phyloP scores from a whole-genome alignment of 73 alveolate genomes.

The Effrenium voratum region DNA sequence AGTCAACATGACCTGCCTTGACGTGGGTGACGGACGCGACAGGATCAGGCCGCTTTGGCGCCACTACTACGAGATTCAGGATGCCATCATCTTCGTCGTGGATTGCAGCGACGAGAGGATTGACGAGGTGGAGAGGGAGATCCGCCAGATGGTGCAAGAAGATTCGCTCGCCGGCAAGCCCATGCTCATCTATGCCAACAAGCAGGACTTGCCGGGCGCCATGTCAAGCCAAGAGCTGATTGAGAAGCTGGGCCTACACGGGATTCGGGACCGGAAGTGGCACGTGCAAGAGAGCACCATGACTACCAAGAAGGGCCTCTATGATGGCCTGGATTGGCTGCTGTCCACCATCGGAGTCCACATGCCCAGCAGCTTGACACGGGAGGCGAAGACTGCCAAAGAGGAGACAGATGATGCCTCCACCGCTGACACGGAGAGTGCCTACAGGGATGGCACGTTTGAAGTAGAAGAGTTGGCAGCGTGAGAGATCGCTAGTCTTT shows the following conservation, averaged over 20 bases:
- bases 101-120: too few species aligned
- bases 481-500: too few species aligned
- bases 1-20: slow-evolving; percentile 94
- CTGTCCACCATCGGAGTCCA: not conserved
- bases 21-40: slow-evolving; percentile 97
- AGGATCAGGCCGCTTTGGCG: slow-evolving; percentile 96
- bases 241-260: slow-evolving; percentile 94
- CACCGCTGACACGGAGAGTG: slow-evolving; percentile 17
- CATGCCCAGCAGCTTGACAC: not conserved
- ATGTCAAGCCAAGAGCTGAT: slow-evolving; percentile 97
- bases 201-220: slow-evolving; percentile 85
- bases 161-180: not conserved
- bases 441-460: too few species aligned
- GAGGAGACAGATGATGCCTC: not conserved
- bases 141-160: not conserved
- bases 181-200: not conserved
- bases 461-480: too few species aligned
- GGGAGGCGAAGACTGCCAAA: not conserved
- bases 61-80: slow-evolving; percentile 96
- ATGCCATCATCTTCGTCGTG: slow-evolving; percentile 96
- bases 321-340: slow-evolving; percentile 95
- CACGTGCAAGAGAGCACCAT: slow-evolving; percentile 95
- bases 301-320: slow-evolving; percentile 95
- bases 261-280: slow-evolving; percentile 79
- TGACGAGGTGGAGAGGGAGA: not conserved